These are phyloP conservation scores for Sporobolus alterniflorus DNA, from an alignment of 202 grass and related monocot species.

Conservation along the genomic window DNA sequence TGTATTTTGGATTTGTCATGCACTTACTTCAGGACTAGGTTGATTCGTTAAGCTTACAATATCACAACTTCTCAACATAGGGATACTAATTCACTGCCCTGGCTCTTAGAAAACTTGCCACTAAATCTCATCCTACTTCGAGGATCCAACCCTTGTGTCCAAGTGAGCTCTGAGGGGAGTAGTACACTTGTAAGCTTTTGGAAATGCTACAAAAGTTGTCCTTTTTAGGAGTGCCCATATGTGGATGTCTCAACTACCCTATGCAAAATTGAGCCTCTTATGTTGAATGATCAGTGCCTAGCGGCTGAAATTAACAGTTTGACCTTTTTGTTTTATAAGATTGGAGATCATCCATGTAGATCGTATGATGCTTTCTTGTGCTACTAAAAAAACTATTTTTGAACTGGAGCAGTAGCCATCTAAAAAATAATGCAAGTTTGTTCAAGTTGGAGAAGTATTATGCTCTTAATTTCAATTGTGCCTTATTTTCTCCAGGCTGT, in stretches of 20 bases:
- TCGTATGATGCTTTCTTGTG: neutral
- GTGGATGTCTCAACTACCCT: neutral
- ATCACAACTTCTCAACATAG: neutral
- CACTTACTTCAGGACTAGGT: neutral
- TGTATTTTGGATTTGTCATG: neutral
- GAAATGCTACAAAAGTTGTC: neutral
- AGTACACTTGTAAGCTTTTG: neutral
- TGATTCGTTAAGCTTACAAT: neutral
- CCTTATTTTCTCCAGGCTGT: slow-evolving; percentile 44
- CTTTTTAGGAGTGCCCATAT: neutral
- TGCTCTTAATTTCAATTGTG: neutral
- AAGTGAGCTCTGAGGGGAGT: too few relatives aligned
- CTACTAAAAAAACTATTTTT: neutral
- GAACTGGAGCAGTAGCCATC: neutral
- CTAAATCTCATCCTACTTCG: neutral
- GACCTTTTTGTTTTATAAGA: neutral
- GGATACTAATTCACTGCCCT: neutral
- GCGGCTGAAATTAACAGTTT: neutral
- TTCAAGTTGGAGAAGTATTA: neutral
- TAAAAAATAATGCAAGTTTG: neutral
- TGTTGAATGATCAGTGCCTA: neutral
- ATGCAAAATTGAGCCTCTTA: neutral
- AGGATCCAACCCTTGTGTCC: neutral
- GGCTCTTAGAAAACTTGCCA: neutral
- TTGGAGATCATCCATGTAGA: neutral